Percentiles rank a stretch among this genome's conserved stretches.
Conservation (phyloP, 345 rosid species). For the Mangifera indica region DNA sequence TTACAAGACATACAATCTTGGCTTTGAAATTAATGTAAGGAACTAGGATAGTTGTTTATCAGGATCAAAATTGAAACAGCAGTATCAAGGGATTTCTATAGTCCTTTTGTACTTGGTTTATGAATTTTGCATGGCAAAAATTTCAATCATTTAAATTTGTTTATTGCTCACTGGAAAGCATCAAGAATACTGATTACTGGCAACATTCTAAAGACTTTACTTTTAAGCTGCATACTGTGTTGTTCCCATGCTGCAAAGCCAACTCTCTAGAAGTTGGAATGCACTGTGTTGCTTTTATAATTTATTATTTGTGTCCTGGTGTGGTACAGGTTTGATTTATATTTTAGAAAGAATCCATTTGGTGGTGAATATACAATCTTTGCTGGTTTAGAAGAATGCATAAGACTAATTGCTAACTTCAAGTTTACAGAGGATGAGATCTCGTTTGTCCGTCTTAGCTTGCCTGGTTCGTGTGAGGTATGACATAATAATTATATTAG, state of each 20-base stretch:
- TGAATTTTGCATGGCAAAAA: neutral
- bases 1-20: neutral
- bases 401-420: conserved; percentile 84
- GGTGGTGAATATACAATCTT: conserved; percentile 92
- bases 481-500: neutral
- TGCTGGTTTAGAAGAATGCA: conserved; percentile 97
- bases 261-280: neutral
- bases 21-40: neutral
- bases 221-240: neutral
- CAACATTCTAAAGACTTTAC: neutral
- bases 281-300: neutral
- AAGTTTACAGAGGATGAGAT: conserved; percentile 69
- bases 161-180: neutral
- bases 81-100: neutral
- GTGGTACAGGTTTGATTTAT: conserved; percentile 77
- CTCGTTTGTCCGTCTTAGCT: conserved; percentile 53
- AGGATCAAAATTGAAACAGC: neutral
- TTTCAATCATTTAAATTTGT: neutral
- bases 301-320: neutral
- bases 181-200: neutral
- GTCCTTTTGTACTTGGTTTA: neutral
- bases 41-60: neutral
- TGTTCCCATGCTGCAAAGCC: neutral
- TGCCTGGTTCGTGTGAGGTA: conserved; percentile 86
- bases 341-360: conserved; percentile 92